Percentiles rank a stretch among this genome's conserved stretches.
phyloP scores from a whole-genome alignment of 306 rosid genomes.

The Cucurbita ficifolia region DNA sequence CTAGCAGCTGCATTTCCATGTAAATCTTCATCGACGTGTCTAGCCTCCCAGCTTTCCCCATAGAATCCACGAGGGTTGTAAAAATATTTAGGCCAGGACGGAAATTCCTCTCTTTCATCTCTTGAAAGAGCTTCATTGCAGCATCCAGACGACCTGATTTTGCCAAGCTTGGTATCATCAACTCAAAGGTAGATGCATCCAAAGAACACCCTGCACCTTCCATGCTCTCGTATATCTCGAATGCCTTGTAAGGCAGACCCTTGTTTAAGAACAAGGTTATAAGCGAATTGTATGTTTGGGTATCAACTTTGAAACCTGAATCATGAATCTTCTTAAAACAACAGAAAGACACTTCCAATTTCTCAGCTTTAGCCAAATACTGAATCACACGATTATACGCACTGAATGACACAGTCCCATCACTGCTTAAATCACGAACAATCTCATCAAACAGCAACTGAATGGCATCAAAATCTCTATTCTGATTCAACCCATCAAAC shows the following conservation, averaged over 20 bases:
- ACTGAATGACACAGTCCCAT: conserved; percentile 25
- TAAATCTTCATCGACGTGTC: conserved; percentile 71
- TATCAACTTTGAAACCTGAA: conserved; percentile 46
- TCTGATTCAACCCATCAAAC: conserved; percentile 61
- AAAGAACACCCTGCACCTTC: conserved; percentile 40
- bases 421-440: conserved; percentile 47
- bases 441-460: conserved; percentile 73
- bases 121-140: conserved; percentile 72
- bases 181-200: conserved; percentile 71
- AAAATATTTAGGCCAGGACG: conserved; percentile 49
- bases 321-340: conserved; percentile 76
- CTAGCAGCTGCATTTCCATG: conserved; percentile 76
- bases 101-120: conserved; percentile 59
- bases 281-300: conserved; percentile 64
- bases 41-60: conserved; percentile 93
- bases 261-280: conserved; percentile 64
- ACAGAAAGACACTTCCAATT: conserved; percentile 71
- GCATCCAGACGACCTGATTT: conserved; percentile 93
- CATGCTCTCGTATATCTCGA: conserved; percentile 90
- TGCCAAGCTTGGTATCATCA: conserved; percentile 84
- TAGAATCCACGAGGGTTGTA: conserved; percentile 71
- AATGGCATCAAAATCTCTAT: conserved; percentile 61
- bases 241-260: conserved; percentile 87
- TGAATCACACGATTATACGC: conserved; percentile 67
- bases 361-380: conserved; percentile 78